phyloP scores from a whole-genome alignment of 75 land plant species.

The Pinus taeda region DNA sequence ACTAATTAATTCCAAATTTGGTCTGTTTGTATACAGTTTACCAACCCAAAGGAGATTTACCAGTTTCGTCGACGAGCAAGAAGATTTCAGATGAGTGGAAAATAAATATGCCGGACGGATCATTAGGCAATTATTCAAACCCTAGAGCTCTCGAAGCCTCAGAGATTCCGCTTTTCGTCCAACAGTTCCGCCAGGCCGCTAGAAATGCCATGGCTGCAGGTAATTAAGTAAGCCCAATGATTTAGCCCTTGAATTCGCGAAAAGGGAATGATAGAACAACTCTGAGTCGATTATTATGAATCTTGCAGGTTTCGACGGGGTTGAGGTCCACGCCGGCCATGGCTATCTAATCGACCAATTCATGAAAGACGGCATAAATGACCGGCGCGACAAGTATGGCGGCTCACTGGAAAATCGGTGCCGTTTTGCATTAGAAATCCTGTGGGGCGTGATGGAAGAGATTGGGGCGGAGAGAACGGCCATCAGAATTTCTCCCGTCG shows the following conservation, averaged over 20 bases:
- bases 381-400: slow-evolving; percentile 69
- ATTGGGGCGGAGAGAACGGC: slow-evolving; percentile 49
- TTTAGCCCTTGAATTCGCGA: neutral
- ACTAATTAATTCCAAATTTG: neutral
- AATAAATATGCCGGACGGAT: slow-evolving; percentile 51
- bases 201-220: slow-evolving; percentile 76
- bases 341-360: slow-evolving; percentile 94
- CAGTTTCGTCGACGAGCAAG: slow-evolving; percentile 67
- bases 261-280: too few species aligned
- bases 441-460: slow-evolving; percentile 35
- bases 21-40: slow-evolving; percentile 20
- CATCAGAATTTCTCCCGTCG: slow-evolving; percentile 69
- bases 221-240: neutral
- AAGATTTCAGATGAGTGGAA: slow-evolving; percentile 52
- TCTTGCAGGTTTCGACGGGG: slow-evolving; percentile 66
- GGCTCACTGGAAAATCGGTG: slow-evolving; percentile 68
- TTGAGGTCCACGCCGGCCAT: slow-evolving; percentile 88
- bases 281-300: neutral
- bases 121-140: slow-evolving; percentile 18
- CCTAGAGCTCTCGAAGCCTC: slow-evolving; percentile 43
- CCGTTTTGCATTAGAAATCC: slow-evolving; percentile 45
- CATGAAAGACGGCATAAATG: slow-evolving; percentile 83
- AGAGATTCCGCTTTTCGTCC: slow-evolving; percentile 48
- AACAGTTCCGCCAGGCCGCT: slow-evolving; percentile 61
- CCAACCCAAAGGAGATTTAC: slow-evolving; percentile 66